Percentiles rank a stretch among this genome's conserved stretches.
phyloP scores from a whole-genome alignment of 129 eudicot species.

The Ambrosia artemisiifolia region DNA sequence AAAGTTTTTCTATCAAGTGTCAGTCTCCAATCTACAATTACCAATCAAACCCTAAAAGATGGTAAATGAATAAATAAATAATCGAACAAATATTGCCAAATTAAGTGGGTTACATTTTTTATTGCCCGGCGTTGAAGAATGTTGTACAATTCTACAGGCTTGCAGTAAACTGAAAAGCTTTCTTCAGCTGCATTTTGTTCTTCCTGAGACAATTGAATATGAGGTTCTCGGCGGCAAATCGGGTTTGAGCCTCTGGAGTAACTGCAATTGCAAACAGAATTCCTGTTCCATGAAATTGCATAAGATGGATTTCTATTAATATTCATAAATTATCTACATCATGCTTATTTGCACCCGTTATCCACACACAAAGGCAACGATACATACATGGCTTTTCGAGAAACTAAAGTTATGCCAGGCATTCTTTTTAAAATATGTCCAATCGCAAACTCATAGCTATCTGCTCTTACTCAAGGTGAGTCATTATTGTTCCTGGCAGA shows the following conservation, averaged over 20 bases:
- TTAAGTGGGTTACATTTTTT: constrained; percentile 47
- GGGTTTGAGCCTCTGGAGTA: constrained; percentile 63
- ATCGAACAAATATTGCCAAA: not conserved
- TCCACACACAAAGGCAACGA: constrained; percentile 9
- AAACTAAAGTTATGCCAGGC: constrained; percentile 83
- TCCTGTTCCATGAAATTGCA: constrained; percentile 61
- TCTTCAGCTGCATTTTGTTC: constrained; percentile 88
- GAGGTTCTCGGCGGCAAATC: constrained; percentile 70
- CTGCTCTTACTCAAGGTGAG: constrained; percentile 8
- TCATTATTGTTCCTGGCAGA: constrained; percentile 14
- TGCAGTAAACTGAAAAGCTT: constrained; percentile 82
- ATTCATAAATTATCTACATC: not conserved
- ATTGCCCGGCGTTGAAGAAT: constrained; percentile 83
- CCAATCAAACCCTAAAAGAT: constrained; percentile 10
- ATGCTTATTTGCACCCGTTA: constrained; percentile 2
- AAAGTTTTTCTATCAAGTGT: not conserved
- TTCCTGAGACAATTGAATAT: constrained; percentile 59
- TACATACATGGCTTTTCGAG: constrained; percentile 74
- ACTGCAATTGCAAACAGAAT: constrained; percentile 66
- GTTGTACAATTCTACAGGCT: constrained; percentile 93
- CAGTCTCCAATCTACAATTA: constrained; percentile 11
- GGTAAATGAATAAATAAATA: not conserved
- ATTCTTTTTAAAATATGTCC: constrained; percentile 51
- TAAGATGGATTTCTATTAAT: constrained; percentile 16
- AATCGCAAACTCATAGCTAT: constrained; percentile 37